Conservation (phyloP, 331 rosid genomes). For the Pyracantha coccinea region DNA sequence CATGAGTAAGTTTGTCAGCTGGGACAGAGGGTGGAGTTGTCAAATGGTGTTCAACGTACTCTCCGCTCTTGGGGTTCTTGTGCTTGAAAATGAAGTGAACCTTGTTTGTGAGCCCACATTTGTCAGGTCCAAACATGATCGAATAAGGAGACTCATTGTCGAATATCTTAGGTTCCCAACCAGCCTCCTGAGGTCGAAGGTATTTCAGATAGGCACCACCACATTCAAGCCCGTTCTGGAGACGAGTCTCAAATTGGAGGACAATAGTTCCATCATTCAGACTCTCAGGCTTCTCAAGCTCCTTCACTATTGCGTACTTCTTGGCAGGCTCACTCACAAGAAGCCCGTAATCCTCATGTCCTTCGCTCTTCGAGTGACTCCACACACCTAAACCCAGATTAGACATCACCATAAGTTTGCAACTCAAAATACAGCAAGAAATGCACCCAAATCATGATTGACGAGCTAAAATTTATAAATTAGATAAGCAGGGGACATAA, state of each 20-base stretch:
- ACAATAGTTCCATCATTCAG: conserved; percentile 70
- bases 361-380: conserved; percentile 87
- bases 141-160: conserved; percentile 81
- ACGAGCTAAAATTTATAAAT: background rate
- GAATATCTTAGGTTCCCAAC: conserved; percentile 78
- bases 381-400: conserved; percentile 60
- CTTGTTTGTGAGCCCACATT: conserved; percentile 93
- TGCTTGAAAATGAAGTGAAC: conserved; percentile 96
- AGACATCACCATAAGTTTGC: background rate
- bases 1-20: conserved; percentile 77
- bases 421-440: background rate
- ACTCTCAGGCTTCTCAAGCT: conserved; percentile 50
- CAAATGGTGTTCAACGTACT: conserved; percentile 86
- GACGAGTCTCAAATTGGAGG: conserved; percentile 86
- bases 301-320: conserved; percentile 84
- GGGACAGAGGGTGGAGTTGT: conserved; percentile 87
- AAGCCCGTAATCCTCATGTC: conserved; percentile 91
- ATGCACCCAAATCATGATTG: background rate
- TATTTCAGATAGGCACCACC: conserved; percentile 96
- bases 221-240: conserved; percentile 96
- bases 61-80: conserved; percentile 87
- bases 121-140: conserved; percentile 98
- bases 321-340: conserved; percentile 83
- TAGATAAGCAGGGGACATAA: background rate
- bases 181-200: conserved; percentile 90